Evolutionary conservation across 2,329 filamentous ascomycete species (phyloP).

Genomic region (Tolypocladium pustulatum): DNA sequence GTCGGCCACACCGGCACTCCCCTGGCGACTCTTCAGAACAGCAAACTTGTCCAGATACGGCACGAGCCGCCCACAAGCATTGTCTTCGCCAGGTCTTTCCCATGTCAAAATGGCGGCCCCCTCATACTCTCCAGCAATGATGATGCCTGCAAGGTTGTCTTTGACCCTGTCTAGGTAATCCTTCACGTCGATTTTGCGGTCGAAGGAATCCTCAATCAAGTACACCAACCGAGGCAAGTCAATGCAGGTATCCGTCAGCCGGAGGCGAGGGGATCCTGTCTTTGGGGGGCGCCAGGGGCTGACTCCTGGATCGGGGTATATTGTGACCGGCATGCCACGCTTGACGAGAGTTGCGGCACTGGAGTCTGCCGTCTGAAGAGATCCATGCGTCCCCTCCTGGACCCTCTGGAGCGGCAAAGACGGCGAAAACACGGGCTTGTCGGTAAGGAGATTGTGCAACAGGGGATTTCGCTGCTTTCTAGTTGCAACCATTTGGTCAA

Average conservation of each 20-base stretch:
- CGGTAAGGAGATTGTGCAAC: slow-evolving; percentile 91
- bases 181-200: slow-evolving; percentile 68
- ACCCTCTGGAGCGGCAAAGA: slow-evolving; percentile 71
- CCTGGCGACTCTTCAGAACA: slow-evolving; percentile 78
- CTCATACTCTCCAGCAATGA: slow-evolving; percentile 94
- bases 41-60: slow-evolving; percentile 98
- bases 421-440: slow-evolving; percentile 86
- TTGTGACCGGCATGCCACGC: slow-evolving; percentile 77
- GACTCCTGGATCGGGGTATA: slow-evolving; percentile 66
- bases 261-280: slow-evolving; percentile 49
- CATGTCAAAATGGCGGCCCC: slow-evolving; percentile 91
- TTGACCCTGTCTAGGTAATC: slow-evolving; percentile 77
- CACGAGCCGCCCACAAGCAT: slow-evolving; percentile 54
- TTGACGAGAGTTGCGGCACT: slow-evolving; percentile 71
- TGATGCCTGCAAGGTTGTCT: slow-evolving; percentile 75
- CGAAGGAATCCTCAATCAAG: slow-evolving; percentile 90
- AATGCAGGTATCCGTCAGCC: slow-evolving; percentile 69
- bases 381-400: slow-evolving; percentile 19
- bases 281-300: slow-evolving; percentile 58
- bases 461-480: slow-evolving; percentile 63
- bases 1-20: slow-evolving; percentile 85
- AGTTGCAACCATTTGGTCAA: slow-evolving; percentile 41
- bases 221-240: slow-evolving; percentile 74
- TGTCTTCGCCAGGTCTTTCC: slow-evolving; percentile 63
- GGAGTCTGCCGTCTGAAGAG: slow-evolving; percentile 16